A percentile compares a stretch with the other conserved stretches of the same genome.
phyloP scores from a whole-genome alignment of 2,329 filamentous ascomycete genomes.

The Geosmithia putterillii region DNA sequence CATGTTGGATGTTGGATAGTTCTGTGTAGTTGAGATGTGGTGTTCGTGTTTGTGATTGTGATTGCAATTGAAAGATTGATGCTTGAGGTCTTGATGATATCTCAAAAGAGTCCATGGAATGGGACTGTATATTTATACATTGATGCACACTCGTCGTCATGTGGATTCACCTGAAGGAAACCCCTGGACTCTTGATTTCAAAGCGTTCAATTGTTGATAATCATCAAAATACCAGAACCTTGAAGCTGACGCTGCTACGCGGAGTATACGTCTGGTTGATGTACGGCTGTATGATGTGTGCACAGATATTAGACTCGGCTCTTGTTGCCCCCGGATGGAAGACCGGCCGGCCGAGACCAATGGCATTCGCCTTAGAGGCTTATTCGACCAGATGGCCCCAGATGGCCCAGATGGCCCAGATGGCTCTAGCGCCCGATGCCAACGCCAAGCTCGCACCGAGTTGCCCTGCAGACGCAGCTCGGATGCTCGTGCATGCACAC shows the following conservation, averaged over 20 bases:
- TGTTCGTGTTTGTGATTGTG: slow-evolving; percentile 1
- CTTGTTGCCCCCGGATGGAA: neutral
- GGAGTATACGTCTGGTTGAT: too few species aligned
- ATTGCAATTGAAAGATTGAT: neutral
- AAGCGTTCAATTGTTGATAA: neutral
- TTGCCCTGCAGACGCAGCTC: neutral
- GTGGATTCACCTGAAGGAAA: too few species aligned
- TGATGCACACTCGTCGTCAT: too few species aligned
- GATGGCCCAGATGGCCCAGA: too few species aligned
- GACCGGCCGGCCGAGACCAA: neutral
- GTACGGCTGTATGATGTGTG: too few species aligned
- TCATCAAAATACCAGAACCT: neutral
- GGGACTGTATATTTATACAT: neutral
- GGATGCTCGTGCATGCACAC: neutral
- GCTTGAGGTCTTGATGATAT: neutral
- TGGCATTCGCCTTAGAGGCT: too few species aligned
- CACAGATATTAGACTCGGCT: too few species aligned
- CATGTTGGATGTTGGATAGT: slow-evolving; percentile 5
- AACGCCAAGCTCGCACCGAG: neutral
- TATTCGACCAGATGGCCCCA: too few species aligned
- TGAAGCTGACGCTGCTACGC: neutral
- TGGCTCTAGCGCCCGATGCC: neutral
- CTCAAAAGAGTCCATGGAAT: neutral
- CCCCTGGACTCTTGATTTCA: neutral
- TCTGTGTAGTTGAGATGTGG: too few species aligned